These are phyloP conservation scores for Fusarium buharicum DNA, from an alignment of 2,329 filamentous ascomycete genomes.

Conservation along the genomic window DNA sequence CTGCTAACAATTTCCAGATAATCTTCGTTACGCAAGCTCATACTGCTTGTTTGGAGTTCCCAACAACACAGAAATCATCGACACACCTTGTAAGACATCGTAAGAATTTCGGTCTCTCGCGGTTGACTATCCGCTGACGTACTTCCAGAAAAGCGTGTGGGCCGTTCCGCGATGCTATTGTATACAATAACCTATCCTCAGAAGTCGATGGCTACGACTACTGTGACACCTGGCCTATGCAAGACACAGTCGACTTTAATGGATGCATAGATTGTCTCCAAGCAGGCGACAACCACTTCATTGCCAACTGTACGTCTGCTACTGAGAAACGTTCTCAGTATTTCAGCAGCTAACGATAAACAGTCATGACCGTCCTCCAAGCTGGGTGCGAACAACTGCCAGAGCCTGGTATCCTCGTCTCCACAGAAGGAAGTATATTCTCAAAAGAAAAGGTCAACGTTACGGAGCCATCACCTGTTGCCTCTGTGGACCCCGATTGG, in stretches of 20 bases:
- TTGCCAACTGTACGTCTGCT: slow-evolving; percentile 64
- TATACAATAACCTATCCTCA: slow-evolving; percentile 61
- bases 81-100: slow-evolving; percentile 64
- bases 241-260: slow-evolving; percentile 50
- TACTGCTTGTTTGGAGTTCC: slow-evolving; percentile 66
- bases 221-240: slow-evolving; percentile 60
- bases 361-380: slow-evolving; percentile 62
- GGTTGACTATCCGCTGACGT: slow-evolving; percentile 4
- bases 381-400: slow-evolving; percentile 67
- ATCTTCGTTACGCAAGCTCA: slow-evolving; percentile 65
- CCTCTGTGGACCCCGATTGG: slow-evolving; percentile 54
- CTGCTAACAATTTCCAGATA: slow-evolving; percentile 57
- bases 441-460: slow-evolving; percentile 59
- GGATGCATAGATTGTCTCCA: slow-evolving; percentile 61
- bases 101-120: slow-evolving; percentile 41
- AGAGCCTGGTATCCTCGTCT: slow-evolving; percentile 57
- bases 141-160: slow-evolving; percentile 62
- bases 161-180: slow-evolving; percentile 58
- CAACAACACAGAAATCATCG: slow-evolving; percentile 55
- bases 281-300: slow-evolving; percentile 51
- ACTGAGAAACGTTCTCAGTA: not conserved
- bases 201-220: slow-evolving; percentile 62
- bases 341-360: slow-evolving; percentile 33
- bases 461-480: slow-evolving; percentile 58
- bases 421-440: slow-evolving; percentile 64